These are phyloP conservation scores for Phytopythium oedochilum DNA, from an alignment of 352 stramenopile species.

Conservation along the genomic window DNA sequence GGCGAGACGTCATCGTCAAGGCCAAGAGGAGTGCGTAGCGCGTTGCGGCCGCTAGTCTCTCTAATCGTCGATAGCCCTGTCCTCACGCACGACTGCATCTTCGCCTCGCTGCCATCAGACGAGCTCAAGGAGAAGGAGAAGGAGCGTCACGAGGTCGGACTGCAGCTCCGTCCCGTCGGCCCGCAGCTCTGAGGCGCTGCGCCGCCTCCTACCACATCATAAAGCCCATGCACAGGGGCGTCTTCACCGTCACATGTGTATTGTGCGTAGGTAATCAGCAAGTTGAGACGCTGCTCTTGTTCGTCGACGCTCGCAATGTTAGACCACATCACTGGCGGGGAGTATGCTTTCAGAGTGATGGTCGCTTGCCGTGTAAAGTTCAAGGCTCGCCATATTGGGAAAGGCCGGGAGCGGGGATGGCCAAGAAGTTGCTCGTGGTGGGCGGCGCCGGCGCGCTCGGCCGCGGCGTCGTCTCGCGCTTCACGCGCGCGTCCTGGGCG, in stretches of 20 bases:
- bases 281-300: neutral
- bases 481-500: constrained; percentile 58
- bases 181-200: neutral
- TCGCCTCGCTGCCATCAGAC: constrained; percentile 15
- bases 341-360: constrained; percentile 4
- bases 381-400: neutral
- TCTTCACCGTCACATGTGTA: no score
- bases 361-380: neutral
- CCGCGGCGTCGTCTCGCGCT: constrained; percentile 56
- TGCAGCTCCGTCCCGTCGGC: constrained; percentile 31
- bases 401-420: constrained; percentile 9
- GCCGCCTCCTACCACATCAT: neutral
- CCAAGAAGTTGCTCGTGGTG: constrained; percentile 72
- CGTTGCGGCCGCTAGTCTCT: neutral
- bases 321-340: neutral
- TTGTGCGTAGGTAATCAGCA: neutral
- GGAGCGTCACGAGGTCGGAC: constrained; percentile 45
- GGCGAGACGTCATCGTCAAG: constrained; percentile 60
- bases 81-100: neutral
- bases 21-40: constrained; percentile 44
- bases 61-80: neutral
- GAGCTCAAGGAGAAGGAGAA: constrained; percentile 66
- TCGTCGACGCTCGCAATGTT: neutral
- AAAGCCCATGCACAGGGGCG: neutral
- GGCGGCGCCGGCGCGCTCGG: constrained; percentile 72